Base-by-base conservation (phyloP, 768 basidiomycete species). In the Cystofilobasidium bisporidii region DNA sequence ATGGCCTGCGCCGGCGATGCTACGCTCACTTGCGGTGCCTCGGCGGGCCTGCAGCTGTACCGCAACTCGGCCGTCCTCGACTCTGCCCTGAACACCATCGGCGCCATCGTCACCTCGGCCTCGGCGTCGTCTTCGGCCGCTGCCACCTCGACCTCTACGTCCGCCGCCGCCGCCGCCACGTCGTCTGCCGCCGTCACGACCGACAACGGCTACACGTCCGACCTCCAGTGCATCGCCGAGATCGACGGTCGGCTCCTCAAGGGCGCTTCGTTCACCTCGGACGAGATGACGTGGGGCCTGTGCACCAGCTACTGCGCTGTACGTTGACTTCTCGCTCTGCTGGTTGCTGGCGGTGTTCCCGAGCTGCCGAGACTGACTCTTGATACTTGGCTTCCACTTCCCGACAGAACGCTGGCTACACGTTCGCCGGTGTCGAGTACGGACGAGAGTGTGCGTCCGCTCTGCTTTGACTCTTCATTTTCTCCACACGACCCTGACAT, bases 401-500 rank as follows among this genome's bases (percentile, higher is more conserved):
- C 43, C 43, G 5, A 5, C 43, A 43, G 43, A 41, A 67, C 28
- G 70, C 72, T 55, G 75, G 75, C 36, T 78, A 74, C 75, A 63
- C 71, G 3, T 67, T 75, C 55, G 77, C 78, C 32, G 78, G 77
- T 50, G 62, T 76, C 41, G 75, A 78, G 71, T 76, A 73, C 71
- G 38, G 59, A 3, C 10, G 10, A 3, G 47, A 48, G 47, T 48
- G 41, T 15, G 41, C 36, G 36, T 36, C 12, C 36, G 12, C n/a
- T n/a, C n/a, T n/a, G n/a, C n/a, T n/a, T n/a, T 6, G 12, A 36
- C 6, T 36, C 36, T 36, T 12, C 5, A 5, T 12, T 36, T 12
- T 12, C 12, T 36, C 6, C 36, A 12, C 36, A 12, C 36, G 36
- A 36, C 36, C 6, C 36, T 36, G 36, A 36, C 36, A 5, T 36